phyloP scores from a whole-genome alignment of 805 yeast genomes.

The Starmerella bombicola region DNA sequence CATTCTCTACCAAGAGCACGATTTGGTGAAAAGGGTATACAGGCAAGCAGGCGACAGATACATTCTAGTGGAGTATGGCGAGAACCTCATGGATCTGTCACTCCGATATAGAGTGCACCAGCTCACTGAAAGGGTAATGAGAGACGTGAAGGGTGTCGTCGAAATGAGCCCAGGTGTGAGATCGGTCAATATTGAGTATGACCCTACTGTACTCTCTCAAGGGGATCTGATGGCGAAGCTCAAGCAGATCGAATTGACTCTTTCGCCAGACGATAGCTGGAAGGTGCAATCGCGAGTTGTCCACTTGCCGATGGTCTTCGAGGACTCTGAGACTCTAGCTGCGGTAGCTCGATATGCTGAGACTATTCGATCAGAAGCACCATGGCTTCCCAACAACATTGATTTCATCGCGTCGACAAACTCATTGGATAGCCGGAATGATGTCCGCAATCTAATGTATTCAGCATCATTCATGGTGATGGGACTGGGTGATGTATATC shows the following conservation, averaged over 20 bases:
- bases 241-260: conserved; percentile 41
- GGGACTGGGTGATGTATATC: conserved; percentile 92
- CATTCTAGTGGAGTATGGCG: conserved; percentile 85
- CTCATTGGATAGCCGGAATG: conserved; percentile 53
- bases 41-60: conserved; percentile 98
- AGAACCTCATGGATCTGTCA: conserved; percentile 72
- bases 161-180: conserved; percentile 98
- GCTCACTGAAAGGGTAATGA: conserved; percentile 58
- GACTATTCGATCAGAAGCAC: conserved; percentile 85
- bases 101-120: conserved; percentile 74
- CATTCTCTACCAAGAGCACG: conserved; percentile 42
- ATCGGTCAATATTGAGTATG: conserved; percentile 79
- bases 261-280: conserved; percentile 53
- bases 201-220: conserved; percentile 53
- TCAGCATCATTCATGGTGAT: conserved; percentile 82
- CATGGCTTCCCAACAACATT: conserved; percentile 96
- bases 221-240: conserved; percentile 47
- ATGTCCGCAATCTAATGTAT: conserved; percentile 73
- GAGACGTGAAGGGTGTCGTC: conserved; percentile 60
- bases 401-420: conserved; percentile 88
- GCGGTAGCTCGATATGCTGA: conserved; percentile 88
- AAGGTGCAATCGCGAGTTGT: conserved; percentile 68
- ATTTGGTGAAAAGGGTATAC: conserved; percentile 63
- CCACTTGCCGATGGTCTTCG: conserved; percentile 91
- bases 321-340: conserved; percentile 74